A percentile compares a stretch with the other conserved stretches of the same genome.
phyloP scores from a whole-genome alignment of 2,329 filamentous ascomycete genomes.

The Fusarium chuoi region DNA sequence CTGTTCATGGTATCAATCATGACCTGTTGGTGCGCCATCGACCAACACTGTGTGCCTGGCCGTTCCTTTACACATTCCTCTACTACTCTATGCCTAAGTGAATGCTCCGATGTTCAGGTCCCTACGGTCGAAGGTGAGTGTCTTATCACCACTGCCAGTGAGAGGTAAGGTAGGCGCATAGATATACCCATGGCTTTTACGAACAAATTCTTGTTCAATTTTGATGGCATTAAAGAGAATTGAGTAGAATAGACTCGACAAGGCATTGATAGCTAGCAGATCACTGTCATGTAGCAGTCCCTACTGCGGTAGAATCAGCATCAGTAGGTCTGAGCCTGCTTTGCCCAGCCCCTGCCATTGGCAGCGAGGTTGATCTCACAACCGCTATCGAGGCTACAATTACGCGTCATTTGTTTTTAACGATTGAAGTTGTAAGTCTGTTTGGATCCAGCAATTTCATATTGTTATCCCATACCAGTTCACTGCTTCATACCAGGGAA shows the following conservation, averaged over 20 bases:
- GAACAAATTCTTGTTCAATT: neutral
- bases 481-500: neutral
- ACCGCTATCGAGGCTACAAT: neutral
- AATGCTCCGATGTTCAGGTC: neutral
- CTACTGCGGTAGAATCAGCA: neutral
- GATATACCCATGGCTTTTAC: neutral
- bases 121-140: neutral
- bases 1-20: slow-evolving; percentile 19
- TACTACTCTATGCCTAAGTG: neutral
- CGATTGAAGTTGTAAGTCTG: neutral
- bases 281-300: neutral
- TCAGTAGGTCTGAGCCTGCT: neutral
- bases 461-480: neutral
- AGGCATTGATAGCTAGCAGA: neutral
- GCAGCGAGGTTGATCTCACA: neutral
- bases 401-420: neutral
- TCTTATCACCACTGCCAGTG: neutral
- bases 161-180: neutral
- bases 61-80: slow-evolving; percentile 2
- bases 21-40: slow-evolving; percentile 14
- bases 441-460: neutral
- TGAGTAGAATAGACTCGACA: neutral
- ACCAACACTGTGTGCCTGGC: slow-evolving; percentile 34
- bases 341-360: neutral
- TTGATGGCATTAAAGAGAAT: neutral